phyloP scores from a whole-genome alignment of 2,329 filamentous ascomycete species.

The Elsinoe batatas region DNA sequence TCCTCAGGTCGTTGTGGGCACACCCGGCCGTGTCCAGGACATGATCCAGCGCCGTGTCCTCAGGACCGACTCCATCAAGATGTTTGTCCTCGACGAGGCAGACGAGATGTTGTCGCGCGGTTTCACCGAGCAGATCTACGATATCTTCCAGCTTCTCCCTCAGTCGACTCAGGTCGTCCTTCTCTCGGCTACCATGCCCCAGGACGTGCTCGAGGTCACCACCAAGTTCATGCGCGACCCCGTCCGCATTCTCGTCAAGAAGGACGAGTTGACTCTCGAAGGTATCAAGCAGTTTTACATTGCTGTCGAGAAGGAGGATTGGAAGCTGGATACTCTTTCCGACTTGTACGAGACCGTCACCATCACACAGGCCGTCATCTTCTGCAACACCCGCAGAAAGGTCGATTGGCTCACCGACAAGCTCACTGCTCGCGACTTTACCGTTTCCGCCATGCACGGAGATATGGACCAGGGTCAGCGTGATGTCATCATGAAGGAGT shows the following conservation, averaged over 20 bases:
- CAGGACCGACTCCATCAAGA: slow-evolving; percentile 97
- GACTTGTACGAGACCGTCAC: slow-evolving; percentile 99
- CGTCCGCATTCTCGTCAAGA: slow-evolving; percentile 98
- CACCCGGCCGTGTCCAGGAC: slow-evolving; percentile 95
- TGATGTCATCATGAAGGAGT: slow-evolving; percentile 99
- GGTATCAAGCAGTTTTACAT: slow-evolving; percentile 99
- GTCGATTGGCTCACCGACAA: slow-evolving; percentile 99
- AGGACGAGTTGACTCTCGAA: slow-evolving; percentile 97
- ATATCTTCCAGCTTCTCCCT: slow-evolving; percentile 97
- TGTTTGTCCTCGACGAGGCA: slow-evolving; percentile 98
- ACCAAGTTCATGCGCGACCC: slow-evolving; percentile 99
- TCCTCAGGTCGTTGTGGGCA: slow-evolving; percentile 94
- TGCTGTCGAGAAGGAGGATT: slow-evolving; percentile 99
- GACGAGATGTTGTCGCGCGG: slow-evolving; percentile 99
- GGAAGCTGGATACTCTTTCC: slow-evolving; percentile 98
- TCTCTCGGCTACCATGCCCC: slow-evolving; percentile 95
- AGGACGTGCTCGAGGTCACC: slow-evolving; percentile 97
- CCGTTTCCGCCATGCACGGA: slow-evolving; percentile 98
- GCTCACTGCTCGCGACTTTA: slow-evolving; percentile 97
- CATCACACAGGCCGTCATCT: slow-evolving; percentile 99
- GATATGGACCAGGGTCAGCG: slow-evolving; percentile 98
- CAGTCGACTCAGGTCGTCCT: slow-evolving; percentile 98
- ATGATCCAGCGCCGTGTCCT: slow-evolving; percentile 98
- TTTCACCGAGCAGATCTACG: slow-evolving; percentile 99
- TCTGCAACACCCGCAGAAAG: slow-evolving; percentile 99